A percentile compares a stretch with the other conserved stretches of the same genome.
These are phyloP conservation scores for Candida pseudofarinosa DNA, from an alignment of 805 yeast genomes.

Conservation along the genomic window DNA sequence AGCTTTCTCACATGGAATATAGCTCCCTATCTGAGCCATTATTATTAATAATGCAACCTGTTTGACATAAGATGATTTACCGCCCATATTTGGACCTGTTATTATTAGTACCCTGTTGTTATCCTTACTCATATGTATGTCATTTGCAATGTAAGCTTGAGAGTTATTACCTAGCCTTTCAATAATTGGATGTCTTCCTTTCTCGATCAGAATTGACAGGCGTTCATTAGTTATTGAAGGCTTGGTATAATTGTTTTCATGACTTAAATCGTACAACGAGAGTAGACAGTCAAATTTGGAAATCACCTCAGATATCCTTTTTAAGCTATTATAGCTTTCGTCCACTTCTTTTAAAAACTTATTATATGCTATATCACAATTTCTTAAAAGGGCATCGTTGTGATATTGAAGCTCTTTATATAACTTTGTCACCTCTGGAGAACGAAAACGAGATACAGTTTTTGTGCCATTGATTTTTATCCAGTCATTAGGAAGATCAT, in stretches of 20 bases:
- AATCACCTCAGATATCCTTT: conserved; percentile 42
- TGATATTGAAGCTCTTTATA: conserved; percentile 56
- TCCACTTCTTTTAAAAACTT: conserved; percentile 36
- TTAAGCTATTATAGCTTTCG: conserved; percentile 26
- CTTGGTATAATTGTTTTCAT: conserved; percentile 39
- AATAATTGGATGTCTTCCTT: conserved; percentile 66
- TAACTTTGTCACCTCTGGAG: conserved; percentile 53
- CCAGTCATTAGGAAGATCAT: conserved; percentile 70
- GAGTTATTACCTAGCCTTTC: conserved; percentile 39
- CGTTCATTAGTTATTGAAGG: conserved; percentile 46
- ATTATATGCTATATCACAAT: conserved; percentile 45
- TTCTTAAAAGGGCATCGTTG: conserved; percentile 47
- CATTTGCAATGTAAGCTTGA: conserved; percentile 60
- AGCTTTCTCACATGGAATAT: conserved; percentile 63
- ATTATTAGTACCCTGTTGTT: conserved; percentile 54
- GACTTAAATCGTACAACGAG: conserved; percentile 61
- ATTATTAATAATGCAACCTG: conserved; percentile 68
- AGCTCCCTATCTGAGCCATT: conserved; percentile 76
- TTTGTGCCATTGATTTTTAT: conserved; percentile 67
- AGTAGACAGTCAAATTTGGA: conserved; percentile 63
- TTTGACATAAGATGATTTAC: conserved; percentile 73
- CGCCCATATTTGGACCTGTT: conserved; percentile 90
- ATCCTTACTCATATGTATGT: conserved; percentile 45
- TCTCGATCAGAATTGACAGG: conserved; percentile 43
- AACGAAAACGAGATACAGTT: conserved; percentile 65